Evolutionary conservation across 768 basidiomycete species (phyloP), one percentile per base, ranked within the genome.

Genomic region (Strobilomyces dryophilus): DNA sequence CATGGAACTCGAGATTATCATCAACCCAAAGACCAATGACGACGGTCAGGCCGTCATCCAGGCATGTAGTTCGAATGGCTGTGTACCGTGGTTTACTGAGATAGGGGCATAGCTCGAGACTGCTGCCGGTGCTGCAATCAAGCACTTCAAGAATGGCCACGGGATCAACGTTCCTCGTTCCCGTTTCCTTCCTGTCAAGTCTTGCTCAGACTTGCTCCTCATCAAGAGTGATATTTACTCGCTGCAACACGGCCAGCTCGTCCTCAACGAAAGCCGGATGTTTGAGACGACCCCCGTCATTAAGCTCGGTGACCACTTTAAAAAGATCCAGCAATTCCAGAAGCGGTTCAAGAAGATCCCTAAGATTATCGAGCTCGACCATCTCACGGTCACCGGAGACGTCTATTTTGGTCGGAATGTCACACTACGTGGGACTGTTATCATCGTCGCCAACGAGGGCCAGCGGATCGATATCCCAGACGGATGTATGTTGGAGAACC

Each of bases 1-100:
- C 36, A 72, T 92, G 76, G 83, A 85, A 58, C 77, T 92, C 53
- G 89, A 92, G 61, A 89, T 92, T 66, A 91, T 92, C 65, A 78
- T 84, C 67, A 90, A 89, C 71, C 78, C 78, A 60, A 85, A 88
- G 75, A 72, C 73, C 53, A 82, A 80, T 43, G 85, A 89, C 52
- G 79, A 82, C 45, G 88, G 89, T 12, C 77, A 81, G 59, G 73
- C 85, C 32, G 82, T 91, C 59, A 75, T 91, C 55, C 86, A 88
- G 74, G 78, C 72, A 24, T 20, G 62, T 58, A n/a, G 36, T 47
- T 39, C n/a, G n/a, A 12, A 45, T 39, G 37, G 26, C 14, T 17
- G 18, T n/a, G 10, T 20, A 21, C 11, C 7, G 34, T 40, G 29
- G 10, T 2, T 8, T 40, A 27, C 46, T 60, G 24, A 56, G 35